Percentiles rank a stretch among this genome's conserved stretches.
These are phyloP conservation scores for Cardamine chenopodiifolia DNA, from an alignment of 345 rosid genomes.

Conservation along the genomic window DNA sequence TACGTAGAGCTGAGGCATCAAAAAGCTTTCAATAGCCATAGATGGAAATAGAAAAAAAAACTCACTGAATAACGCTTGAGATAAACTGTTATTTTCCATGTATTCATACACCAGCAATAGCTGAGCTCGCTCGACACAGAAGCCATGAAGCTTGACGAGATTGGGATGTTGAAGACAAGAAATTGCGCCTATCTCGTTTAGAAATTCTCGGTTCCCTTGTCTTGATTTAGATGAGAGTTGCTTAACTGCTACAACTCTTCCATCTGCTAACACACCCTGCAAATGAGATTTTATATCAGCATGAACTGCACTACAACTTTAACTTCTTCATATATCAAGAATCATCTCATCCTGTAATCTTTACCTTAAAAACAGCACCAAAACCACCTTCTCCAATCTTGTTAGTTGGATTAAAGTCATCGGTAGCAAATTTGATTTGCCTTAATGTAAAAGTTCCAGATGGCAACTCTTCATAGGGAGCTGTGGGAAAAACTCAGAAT, in stretches of 20 bases:
- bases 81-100: slow-evolving; percentile 71
- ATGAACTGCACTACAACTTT: slow-evolving; percentile 16
- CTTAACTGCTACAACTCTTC: slow-evolving; percentile 66
- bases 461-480: slow-evolving; percentile 46
- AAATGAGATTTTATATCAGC: slow-evolving; percentile 1
- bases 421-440: slow-evolving; percentile 60
- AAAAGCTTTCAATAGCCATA: background rate
- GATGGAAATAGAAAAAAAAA: background rate
- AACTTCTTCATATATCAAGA: slow-evolving; percentile 14
- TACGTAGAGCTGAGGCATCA: slow-evolving; percentile 10
- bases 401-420: slow-evolving; percentile 52
- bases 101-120: slow-evolving; percentile 64
- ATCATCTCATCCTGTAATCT: slow-evolving; percentile 3
- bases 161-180: slow-evolving; percentile 74
- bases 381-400: slow-evolving; percentile 77
- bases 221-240: slow-evolving; percentile 71
- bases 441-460: slow-evolving; percentile 53
- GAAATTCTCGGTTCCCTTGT: slow-evolving; percentile 75
- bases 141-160: slow-evolving; percentile 70
- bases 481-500: slow-evolving; percentile 23
- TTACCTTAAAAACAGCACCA: slow-evolving; percentile 69
- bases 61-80: slow-evolving; percentile 64
- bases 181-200: slow-evolving; percentile 70
- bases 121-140: slow-evolving; percentile 67
- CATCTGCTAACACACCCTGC: slow-evolving; percentile 63